A percentile compares a stretch with the other conserved stretches of the same genome.
phyloP scores from a whole-genome alignment of 345 rosid genomes.

The Ceriops zippeliana region DNA sequence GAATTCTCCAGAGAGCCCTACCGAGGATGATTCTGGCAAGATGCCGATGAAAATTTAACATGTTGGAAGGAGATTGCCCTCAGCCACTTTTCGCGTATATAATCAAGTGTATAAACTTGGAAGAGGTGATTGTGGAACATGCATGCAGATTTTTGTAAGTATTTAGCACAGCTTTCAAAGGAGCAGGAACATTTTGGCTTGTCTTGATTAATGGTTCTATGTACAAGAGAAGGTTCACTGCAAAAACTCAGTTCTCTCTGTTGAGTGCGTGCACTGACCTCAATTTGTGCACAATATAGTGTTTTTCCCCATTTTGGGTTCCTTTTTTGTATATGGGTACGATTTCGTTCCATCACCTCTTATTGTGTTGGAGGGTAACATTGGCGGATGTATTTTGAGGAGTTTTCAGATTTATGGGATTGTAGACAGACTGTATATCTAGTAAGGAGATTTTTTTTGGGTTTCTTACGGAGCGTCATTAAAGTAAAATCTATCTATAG shows the following conservation, averaged over 20 bases:
- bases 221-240: not conserved
- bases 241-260: constrained; percentile 10
- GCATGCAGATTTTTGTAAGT: constrained; percentile 39
- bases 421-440: constrained; percentile 31
- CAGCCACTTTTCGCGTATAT: constrained; percentile 31
- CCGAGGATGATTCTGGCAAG: constrained; percentile 10
- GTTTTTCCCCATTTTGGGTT: constrained; percentile 2
- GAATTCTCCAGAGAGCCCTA: constrained; percentile 31
- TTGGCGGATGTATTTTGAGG: constrained; percentile 2
- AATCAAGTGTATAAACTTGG: constrained; percentile 39
- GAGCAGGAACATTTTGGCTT: constrained; percentile 21
- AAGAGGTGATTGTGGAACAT: constrained; percentile 25
- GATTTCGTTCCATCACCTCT: constrained; percentile 6
- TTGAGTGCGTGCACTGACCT: constrained; percentile 17
- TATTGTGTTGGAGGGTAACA: constrained; percentile 15
- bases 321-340: constrained; percentile 6
- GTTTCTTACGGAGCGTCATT: not conserved
- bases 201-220: constrained; percentile 5
- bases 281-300: constrained; percentile 17
- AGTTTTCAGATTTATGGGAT: constrained; percentile 10
- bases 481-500: too few relatives aligned
- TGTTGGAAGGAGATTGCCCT: constrained; percentile 14
- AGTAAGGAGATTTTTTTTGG: not conserved
- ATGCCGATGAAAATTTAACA: constrained; percentile 23
- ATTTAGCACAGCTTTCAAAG: constrained; percentile 9